Base-by-base conservation (phyloP, 495 filamentous ascomycete genomes). In the Hyaloscypha finlandica region DNA sequence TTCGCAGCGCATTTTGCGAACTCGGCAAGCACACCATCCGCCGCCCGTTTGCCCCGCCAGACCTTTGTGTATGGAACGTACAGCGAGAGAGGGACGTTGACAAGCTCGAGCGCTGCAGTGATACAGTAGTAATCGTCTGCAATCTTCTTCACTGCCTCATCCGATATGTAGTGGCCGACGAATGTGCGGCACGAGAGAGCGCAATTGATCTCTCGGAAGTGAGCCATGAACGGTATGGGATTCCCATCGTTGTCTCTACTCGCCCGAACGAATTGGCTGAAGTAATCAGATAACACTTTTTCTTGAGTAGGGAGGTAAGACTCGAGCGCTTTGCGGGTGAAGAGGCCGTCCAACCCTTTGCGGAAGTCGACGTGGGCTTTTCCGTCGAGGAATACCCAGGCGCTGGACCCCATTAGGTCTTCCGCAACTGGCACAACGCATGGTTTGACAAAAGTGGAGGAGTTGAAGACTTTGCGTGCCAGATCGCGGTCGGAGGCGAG, bases 331-430 rank as follows among this genome's bases (percentile, higher is more conserved):
- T 89, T 88, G 69, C 93, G 92, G 14, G 94, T 98, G 82, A 99
- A 99, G 30, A 99, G 85, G 59, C 88, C 89, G 75, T 97, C 98
- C 63, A 99, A 81, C 63, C 96, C 95, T 80, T 97, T 97, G 75
- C 95, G 93, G 80, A 92, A 99, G 64, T 99, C 95, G 68, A 96
- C 92, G 72, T 99, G 95, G 53, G 87, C 88, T 78, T 92, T 95
- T 68, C 95, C 95, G 75, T 98, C 93, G 72, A 99, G 81, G 82
- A 99, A 99, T 8, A 99, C 96, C 93, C 93, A 99, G 80, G 97
- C 97, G 68, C 84, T 88, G 64, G 89, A 86, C 51, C 95, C 91
- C 66, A 99, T 89, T 52, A 99, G 89, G 80, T 97, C 97, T 81
- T 93, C 88, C 51, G 95, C 96, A 55, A 90, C 87, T 79, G 97